phyloP scores from a whole-genome alignment of 371 early-diverging fungal genomes.

The Circinella umbellata region DNA sequence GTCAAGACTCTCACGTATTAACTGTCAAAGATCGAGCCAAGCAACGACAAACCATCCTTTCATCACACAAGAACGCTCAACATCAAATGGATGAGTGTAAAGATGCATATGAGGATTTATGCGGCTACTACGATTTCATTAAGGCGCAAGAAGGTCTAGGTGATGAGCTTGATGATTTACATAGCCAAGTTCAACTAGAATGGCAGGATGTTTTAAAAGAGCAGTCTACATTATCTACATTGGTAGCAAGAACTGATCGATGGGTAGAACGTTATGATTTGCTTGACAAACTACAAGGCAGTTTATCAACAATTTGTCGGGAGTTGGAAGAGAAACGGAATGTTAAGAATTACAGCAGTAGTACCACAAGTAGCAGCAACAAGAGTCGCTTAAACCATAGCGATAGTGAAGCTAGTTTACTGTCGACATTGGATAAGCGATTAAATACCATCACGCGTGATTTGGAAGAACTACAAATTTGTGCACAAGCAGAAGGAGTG shows the following conservation, averaged over 20 bases:
- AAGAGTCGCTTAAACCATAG: constrained; percentile 10
- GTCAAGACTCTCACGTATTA: constrained; percentile 12
- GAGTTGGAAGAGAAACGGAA: constrained; percentile 8
- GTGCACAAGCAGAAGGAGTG: neutral
- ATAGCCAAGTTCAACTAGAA: constrained; percentile 28
- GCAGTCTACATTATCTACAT: neutral
- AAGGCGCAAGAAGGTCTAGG: constrained; percentile 30
- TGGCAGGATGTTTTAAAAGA: constrained; percentile 23
- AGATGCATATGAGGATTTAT: constrained; percentile 50
- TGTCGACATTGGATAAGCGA: constrained; percentile 9
- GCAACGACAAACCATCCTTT: constrained; percentile 26
- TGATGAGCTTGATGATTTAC: constrained; percentile 22
- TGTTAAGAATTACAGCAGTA: constrained; percentile 8
- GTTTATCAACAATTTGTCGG: constrained; percentile 5
- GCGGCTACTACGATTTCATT: constrained; percentile 40
- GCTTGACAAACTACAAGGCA: constrained; percentile 15
- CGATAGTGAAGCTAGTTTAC: constrained; percentile 4
- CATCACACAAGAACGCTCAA: constrained; percentile 32
- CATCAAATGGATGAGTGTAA: constrained; percentile 33
- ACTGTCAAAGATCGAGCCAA: constrained; percentile 13
- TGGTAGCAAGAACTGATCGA: constrained; percentile 10
- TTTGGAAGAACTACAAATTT: constrained; percentile 1
- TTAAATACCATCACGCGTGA: constrained; percentile 8
- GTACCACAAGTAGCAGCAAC: constrained; percentile 15
- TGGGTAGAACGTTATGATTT: constrained; percentile 25